Base-by-base conservation (phyloP, 2,329 filamentous ascomycete genomes). In the Xylariaceae sp. region DNA sequence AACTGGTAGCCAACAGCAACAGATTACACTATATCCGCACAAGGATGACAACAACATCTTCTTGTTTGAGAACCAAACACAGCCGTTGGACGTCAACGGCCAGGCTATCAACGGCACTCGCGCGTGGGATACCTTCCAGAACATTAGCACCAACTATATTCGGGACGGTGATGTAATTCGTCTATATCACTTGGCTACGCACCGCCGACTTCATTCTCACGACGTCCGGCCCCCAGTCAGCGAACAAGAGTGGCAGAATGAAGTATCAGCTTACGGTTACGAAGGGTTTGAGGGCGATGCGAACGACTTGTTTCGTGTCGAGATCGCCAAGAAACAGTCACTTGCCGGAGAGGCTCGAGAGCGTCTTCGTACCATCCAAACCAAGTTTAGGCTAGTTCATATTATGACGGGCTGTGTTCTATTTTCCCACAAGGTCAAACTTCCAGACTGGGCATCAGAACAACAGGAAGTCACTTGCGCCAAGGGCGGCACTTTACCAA, bases 381-480 rank as follows among this genome's bases (percentile, higher is more conserved):
- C 89, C 56, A 97, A 97, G 71, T 98, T 98, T 73, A 86, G 82
- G 61, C 84, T 98, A 34, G 79, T 97, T 26, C 93, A 98, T 61
- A 70, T 95, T 62, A 97, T 98, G 93, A 95, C 89, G 49, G 90
- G 91, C 35, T 98, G 93, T 61, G 87, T 85, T 11, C 76, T 98
- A 18, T 98, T 98, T 74, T 97, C 91, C 1, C 93, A 98, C 76
- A 97, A 96, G 72, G 90, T 97, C 63, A 98, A 98, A 73, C 83
- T 98, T 44, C 93, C 93, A 3, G 89, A 95, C 3, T 98, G 93
- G 93, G 93, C 87, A 35, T 98, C 85, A 39, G 93, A 97, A 65
- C 93, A 98, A 65, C 93, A 98, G 65, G 93, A 98, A 67, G 93
- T 98, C n/a, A 97, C 91, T 16, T 98, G 93, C 61, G 93, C 93